Conservation (phyloP, 768 basidiomycete genomes). For the Calvatia gigantea region DNA sequence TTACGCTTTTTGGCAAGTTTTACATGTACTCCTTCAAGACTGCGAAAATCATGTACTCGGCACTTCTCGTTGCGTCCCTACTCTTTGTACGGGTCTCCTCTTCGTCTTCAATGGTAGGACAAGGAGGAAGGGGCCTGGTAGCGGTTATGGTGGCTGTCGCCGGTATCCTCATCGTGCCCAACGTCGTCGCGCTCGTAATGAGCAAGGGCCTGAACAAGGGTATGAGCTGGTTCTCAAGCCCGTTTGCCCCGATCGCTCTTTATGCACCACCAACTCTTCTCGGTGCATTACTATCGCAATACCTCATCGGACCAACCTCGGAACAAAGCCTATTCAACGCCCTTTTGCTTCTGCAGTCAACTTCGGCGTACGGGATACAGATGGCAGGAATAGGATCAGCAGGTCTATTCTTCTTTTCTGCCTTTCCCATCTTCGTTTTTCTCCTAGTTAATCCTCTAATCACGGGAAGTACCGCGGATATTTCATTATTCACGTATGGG, state of each 20-base stretch:
- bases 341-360: conserved; percentile 56
- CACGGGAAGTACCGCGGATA: conserved; percentile 24
- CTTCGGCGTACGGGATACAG: conserved; percentile 58
- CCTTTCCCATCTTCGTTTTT: conserved; percentile 51
- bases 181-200: conserved; percentile 72
- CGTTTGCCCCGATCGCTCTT: conserved; percentile 59
- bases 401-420: conserved; percentile 66
- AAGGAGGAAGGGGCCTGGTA: conserved; percentile 40
- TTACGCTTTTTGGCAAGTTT: conserved; percentile 69
- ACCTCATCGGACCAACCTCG: conserved; percentile 43
- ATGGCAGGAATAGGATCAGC: conserved; percentile 70
- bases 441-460: conserved; percentile 45
- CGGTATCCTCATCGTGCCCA: conserved; percentile 61
- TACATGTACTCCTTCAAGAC: conserved; percentile 72
- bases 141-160: conserved; percentile 50
- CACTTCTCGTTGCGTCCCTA: conserved; percentile 45
- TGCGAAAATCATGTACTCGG: conserved; percentile 61
- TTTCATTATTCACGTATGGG: conserved; percentile 63
- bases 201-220: conserved; percentile 53
- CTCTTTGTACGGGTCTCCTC: conserved; percentile 36
- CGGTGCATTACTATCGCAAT: conserved; percentile 62
- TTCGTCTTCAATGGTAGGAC: conserved; percentile 25
- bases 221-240: conserved; percentile 85
- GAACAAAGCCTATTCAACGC: conserved; percentile 66
- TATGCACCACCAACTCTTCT: conserved; percentile 75